These are phyloP conservation scores for Penicillium pancosmium DNA, from an alignment of 495 filamentous ascomycete genomes.

Conservation along the genomic window DNA sequence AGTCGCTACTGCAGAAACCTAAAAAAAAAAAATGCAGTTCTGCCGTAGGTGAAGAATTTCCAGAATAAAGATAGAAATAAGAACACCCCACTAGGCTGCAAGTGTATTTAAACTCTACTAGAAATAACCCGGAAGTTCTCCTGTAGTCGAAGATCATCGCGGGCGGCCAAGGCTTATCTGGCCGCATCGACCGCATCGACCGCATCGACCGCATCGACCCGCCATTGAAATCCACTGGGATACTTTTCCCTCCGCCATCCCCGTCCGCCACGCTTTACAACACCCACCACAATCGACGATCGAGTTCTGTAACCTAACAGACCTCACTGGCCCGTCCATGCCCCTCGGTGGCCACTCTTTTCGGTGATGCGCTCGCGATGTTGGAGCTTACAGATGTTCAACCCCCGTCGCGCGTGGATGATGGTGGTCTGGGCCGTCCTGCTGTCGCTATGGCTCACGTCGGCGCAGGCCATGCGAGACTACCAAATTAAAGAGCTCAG, in stretches of 20 bases:
- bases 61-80: too few species aligned
- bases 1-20: too few species aligned
- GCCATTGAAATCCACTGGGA: background rate
- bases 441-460: conserved; percentile 43
- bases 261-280: conserved; percentile 12
- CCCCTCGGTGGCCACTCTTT: conserved; percentile 26
- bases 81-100: too few species aligned
- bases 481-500: conserved; percentile 45
- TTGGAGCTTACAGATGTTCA: conserved; percentile 44
- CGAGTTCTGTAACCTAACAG: conserved; percentile 5
- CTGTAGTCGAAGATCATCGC: too few species aligned
- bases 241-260: conserved; percentile 2
- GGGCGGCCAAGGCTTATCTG: too few species aligned
- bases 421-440: conserved; percentile 43
- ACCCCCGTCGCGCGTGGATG: conserved; percentile 39
- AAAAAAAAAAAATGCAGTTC: too few species aligned
- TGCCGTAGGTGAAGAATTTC: too few species aligned
- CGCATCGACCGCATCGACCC: too few species aligned
- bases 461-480: conserved; percentile 45
- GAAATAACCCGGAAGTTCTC: too few species aligned
- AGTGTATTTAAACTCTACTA: too few species aligned
- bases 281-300: conserved; percentile 1
- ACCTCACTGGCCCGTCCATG: conserved; percentile 28
- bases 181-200: too few species aligned
- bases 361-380: conserved; percentile 51